Conservation (phyloP, 2,329 filamentous ascomycete species). For the Pseudocercospora ulei region DNA sequence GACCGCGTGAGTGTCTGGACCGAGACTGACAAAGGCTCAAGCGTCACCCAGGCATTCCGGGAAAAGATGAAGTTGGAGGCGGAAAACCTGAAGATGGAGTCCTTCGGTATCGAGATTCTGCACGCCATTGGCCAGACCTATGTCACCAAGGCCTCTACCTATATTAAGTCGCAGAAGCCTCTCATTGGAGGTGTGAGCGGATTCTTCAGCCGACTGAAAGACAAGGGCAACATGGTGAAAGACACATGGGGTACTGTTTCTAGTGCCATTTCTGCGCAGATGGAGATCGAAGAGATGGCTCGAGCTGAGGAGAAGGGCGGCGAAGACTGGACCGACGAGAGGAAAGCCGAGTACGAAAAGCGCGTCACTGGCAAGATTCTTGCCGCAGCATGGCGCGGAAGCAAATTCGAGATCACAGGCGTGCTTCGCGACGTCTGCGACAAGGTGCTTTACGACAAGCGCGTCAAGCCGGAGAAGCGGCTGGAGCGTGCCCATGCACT, state of each 20-base stretch:
- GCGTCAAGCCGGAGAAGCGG: constrained; percentile 71
- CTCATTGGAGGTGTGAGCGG: constrained; percentile 71
- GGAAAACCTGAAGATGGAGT: constrained; percentile 98
- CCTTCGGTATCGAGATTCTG: constrained; percentile 89
- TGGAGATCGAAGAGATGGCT: constrained; percentile 99
- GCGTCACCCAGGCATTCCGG: constrained; percentile 81
- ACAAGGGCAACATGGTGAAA: constrained; percentile 93
- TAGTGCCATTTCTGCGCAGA: constrained; percentile 90
- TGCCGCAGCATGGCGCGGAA: constrained; percentile 89
- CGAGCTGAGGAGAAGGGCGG: constrained; percentile 88
- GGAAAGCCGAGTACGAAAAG: constrained; percentile 88
- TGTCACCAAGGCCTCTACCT: constrained; percentile 70
- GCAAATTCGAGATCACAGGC: constrained; percentile 95
- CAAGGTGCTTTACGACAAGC: constrained; percentile 67
- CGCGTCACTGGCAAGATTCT: constrained; percentile 96
- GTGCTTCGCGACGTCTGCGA: constrained; percentile 93
- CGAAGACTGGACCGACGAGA: constrained; percentile 97
- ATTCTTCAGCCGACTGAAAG: constrained; percentile 87
- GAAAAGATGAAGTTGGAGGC: constrained; percentile 91
- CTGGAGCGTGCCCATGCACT: constrained; percentile 85
- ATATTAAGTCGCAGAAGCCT: constrained; percentile 93
- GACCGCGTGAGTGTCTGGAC: constrained; percentile 92
- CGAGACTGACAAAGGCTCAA: constrained; percentile 79
- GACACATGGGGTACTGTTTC: constrained; percentile 98
- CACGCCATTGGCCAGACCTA: constrained; percentile 93